Evolutionary conservation across 176 grass and related monocot genomes (phyloP).

Genomic region (Phoenix roebelenii): DNA sequence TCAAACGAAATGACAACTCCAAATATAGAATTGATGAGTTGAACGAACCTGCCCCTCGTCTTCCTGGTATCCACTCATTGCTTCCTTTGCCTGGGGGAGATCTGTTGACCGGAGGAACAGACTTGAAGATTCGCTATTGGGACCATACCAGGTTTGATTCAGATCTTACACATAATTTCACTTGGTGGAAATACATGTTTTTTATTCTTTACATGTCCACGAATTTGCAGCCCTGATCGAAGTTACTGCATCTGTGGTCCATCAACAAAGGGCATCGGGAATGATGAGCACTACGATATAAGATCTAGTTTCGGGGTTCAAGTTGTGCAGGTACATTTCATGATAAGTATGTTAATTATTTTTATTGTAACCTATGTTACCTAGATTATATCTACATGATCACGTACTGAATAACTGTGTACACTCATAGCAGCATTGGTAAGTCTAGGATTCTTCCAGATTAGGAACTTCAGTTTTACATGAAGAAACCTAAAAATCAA

Average conservation of each 20-base stretch:
- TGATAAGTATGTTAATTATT: neutral
- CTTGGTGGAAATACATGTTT: neutral
- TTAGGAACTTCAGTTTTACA: no score
- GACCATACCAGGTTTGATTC: conserved; percentile 76
- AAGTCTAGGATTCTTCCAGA: no score
- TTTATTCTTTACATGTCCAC: conserved; percentile 9
- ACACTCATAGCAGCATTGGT: no score
- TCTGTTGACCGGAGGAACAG: conserved; percentile 72
- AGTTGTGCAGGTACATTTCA: conserved; percentile 75
- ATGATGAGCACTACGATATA: conserved; percentile 71
- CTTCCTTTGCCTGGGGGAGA: conserved; percentile 87
- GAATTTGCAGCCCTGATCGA: conserved; percentile 68
- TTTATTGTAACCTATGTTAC: no score
- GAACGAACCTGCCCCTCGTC: conserved; percentile 53
- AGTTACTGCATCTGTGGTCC: conserved; percentile 89
- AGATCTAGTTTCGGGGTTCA: conserved; percentile 84
- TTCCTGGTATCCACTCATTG: conserved; percentile 67
- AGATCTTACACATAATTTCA: neutral
- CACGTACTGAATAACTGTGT: no score
- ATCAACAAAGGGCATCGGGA: conserved; percentile 63
- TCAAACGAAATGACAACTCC: conserved; percentile 41
- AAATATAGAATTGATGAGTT: conserved; percentile 92
- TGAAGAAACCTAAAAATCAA: no score
- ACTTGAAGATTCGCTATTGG: conserved; percentile 93
- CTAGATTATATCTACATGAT: no score